phyloP scores from a whole-genome alignment of 305 asterid genomes.

The Fraxinus baroniana region DNA sequence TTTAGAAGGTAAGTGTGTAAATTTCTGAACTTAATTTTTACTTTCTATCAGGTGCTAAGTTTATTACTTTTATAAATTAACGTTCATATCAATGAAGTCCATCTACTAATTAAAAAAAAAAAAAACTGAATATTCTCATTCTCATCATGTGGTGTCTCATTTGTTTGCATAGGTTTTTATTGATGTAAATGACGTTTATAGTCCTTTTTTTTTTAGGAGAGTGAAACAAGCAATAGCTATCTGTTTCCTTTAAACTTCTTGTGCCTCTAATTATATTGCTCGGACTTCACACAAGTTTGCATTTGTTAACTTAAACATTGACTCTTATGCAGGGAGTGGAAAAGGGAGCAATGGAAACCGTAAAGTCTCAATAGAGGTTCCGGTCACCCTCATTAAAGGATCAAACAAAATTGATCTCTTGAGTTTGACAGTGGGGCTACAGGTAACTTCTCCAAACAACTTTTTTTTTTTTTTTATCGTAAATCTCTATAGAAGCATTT shows the following conservation, averaged over 20 bases:
- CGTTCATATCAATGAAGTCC: background rate
- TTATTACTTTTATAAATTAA: background rate
- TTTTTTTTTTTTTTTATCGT: background rate
- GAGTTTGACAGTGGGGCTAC: slow-evolving; percentile 89
- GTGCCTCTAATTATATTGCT: slow-evolving; percentile 7
- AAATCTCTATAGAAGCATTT: background rate
- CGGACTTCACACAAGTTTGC: background rate
- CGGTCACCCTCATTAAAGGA: slow-evolving; percentile 59
- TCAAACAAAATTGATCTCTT: slow-evolving; percentile 70
- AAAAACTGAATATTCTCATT: background rate
- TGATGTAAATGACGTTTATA: background rate
- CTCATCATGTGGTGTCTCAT: background rate
- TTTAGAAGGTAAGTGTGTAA: background rate
- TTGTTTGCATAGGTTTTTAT: background rate
- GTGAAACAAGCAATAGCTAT: background rate
- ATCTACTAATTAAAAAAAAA: background rate
- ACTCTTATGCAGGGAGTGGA: slow-evolving; percentile 55
- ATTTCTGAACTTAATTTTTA: background rate
- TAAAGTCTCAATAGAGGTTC: slow-evolving; percentile 59
- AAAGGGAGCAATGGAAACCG: slow-evolving; percentile 47
- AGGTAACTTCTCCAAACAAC: slow-evolving; percentile 39
- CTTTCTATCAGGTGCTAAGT: background rate
- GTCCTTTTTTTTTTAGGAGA: background rate
- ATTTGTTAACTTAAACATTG: background rate
- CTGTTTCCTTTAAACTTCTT: background rate